Evolutionary conservation across 1,139 yeast genomes (phyloP).

Genomic region (Suhomyces kunorum): DNA sequence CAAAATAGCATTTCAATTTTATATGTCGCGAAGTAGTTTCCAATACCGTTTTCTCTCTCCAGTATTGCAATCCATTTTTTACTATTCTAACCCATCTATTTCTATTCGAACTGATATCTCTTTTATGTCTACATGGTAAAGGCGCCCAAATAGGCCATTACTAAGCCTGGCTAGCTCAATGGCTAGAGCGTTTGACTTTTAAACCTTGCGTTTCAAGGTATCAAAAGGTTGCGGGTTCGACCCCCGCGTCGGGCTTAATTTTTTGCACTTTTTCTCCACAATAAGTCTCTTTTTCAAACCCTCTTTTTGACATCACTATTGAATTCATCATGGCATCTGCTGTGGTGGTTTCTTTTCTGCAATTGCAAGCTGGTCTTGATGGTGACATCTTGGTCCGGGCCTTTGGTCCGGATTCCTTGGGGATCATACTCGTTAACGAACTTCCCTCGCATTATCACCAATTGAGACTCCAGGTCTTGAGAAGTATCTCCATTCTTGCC

Average conservation of each 20-base stretch:
- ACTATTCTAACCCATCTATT: too few species aligned
- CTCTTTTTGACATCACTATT: neutral
- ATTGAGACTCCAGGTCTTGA: conserved; percentile 47
- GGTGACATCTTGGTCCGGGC: conserved; percentile 41
- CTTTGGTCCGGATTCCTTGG: conserved; percentile 60
- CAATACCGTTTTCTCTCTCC: too few species aligned
- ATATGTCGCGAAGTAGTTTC: too few species aligned
- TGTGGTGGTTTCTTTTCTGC: conserved; percentile 35
- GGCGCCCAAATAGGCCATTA: too few species aligned
- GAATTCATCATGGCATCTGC: conserved; percentile 18
- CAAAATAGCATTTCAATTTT: too few species aligned
- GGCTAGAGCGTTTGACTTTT: conserved; percentile 52
- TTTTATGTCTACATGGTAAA: too few species aligned
- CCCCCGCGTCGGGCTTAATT: conserved; percentile 28
- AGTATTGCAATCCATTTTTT: too few species aligned
- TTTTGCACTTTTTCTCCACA: conserved; percentile 5
- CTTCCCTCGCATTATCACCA: conserved; percentile 41
- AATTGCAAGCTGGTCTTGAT: conserved; percentile 36
- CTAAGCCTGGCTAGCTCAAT: conserved; percentile 43
- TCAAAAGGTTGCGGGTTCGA: conserved; percentile 30
- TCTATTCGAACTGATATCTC: too few species aligned
- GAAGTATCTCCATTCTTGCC: conserved; percentile 49
- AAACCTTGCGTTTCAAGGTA: conserved; percentile 13
- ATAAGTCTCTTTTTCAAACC: neutral
- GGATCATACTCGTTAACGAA: conserved; percentile 49